Base-by-base conservation (phyloP, 2,329 filamentous ascomycete genomes). In the Capronia americana region DNA sequence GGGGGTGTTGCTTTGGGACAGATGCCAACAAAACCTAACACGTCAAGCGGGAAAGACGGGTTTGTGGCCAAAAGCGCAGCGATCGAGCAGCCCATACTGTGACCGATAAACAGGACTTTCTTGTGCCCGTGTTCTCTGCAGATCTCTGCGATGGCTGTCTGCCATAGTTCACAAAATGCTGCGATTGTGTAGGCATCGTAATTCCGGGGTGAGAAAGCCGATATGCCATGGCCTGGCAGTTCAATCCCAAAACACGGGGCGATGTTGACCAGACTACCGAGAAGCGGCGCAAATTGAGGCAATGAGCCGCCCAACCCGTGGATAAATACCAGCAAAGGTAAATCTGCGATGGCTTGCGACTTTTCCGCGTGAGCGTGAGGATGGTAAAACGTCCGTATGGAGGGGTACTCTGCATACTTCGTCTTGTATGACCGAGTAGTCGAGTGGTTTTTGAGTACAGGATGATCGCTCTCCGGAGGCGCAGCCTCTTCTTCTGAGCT, bases 231-330 rank as follows among this genome's bases (percentile, higher is more conserved):
- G 46, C 95, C 95, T 0, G 95, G 94, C 3, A 97, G 83, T 76
- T 99, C 95, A 69, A 98, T 88, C 3, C 92, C 91, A 46, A 96
- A 84, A 76, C 93, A 96, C 56, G 93, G 90, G 12, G 91, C 92
- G 57, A 93, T 82, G 75, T 96, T 92, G 58, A 91, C 87, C 56
- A 99, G 83, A 77, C 92, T 95, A 23, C 88, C 90, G 17, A 98
- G 80, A 4, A 98, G 81, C 32, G 91, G 87, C 63, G 92, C 86
- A 75, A 97, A 98, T 75, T 98, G 95, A 11, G 92, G 90, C 26
- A 93, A 86, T 0, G 92, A 96, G 57, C 95, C 95, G n/a, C 94
- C 95, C 10, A 98, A 84, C 1, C 95, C 95, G 75, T 98, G 95
- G 64, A 98, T 84, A 75, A 96, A 97, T 51, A 98, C 93, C 3